These are phyloP conservation scores for Mycogone perniciosa DNA, from an alignment of 2,329 filamentous ascomycete species.

Conservation along the genomic window DNA sequence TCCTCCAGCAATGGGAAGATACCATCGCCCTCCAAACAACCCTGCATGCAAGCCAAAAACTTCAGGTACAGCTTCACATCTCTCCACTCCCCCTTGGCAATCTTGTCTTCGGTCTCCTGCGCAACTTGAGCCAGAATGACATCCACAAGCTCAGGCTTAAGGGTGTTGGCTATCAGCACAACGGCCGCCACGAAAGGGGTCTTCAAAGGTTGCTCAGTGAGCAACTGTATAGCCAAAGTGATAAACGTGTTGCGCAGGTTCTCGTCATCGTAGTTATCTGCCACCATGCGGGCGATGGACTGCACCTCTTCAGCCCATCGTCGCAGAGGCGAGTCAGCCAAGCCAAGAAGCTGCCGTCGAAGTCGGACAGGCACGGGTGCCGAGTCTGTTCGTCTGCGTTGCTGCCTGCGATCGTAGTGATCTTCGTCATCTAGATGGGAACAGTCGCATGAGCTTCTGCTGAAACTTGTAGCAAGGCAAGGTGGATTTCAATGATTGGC, in stretches of 20 bases:
- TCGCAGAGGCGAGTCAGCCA: slow-evolving; percentile 76
- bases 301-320: slow-evolving; percentile 73
- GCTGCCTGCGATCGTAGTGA: slow-evolving; percentile 66
- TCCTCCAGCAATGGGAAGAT: slow-evolving; percentile 80
- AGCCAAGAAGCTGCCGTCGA: slow-evolving; percentile 69
- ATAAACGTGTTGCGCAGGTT: slow-evolving; percentile 69
- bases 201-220: slow-evolving; percentile 90
- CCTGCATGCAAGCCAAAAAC: slow-evolving; percentile 81
- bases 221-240: slow-evolving; percentile 67
- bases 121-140: slow-evolving; percentile 62
- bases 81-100: slow-evolving; percentile 75
- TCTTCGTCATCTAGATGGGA: slow-evolving; percentile 58
- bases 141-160: slow-evolving; percentile 67
- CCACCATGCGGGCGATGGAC: slow-evolving; percentile 66
- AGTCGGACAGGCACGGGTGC: slow-evolving; percentile 62
- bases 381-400: slow-evolving; percentile 67
- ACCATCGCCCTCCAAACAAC: slow-evolving; percentile 74
- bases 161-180: slow-evolving; percentile 69
- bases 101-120: slow-evolving; percentile 56
- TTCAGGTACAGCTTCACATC: slow-evolving; percentile 86
- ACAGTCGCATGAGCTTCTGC: slow-evolving; percentile 1
- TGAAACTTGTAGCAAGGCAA: slow-evolving; percentile 1
- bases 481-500: background rate
- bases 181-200: slow-evolving; percentile 90
- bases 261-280: slow-evolving; percentile 80